phyloP scores from a whole-genome alignment of 2,329 filamentous ascomycete genomes.

The Alternaria ventricosa region DNA sequence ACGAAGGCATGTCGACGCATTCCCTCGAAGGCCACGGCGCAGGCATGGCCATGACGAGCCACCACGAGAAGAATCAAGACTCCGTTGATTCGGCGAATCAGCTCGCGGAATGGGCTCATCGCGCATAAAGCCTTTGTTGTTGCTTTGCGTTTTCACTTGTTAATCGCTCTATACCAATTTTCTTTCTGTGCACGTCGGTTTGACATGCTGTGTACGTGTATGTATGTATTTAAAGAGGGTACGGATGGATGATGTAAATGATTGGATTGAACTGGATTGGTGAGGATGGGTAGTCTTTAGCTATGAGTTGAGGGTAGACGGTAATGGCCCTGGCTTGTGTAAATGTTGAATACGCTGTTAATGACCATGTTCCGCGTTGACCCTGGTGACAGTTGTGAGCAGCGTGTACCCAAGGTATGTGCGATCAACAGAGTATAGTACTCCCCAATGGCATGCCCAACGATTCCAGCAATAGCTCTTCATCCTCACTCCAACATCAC shows the following conservation, averaged over 20 bases:
- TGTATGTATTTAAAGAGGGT: background rate
- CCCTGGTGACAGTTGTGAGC: fast-evolving
- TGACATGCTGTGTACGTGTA: background rate
- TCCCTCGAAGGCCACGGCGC: constrained; percentile 38
- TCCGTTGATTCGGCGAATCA: constrained; percentile 45
- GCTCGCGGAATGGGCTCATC: constrained; percentile 46
- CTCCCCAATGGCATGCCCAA: background rate
- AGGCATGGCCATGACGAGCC: constrained; percentile 33
- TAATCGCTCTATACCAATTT: constrained; percentile 19
- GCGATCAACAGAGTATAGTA: background rate
- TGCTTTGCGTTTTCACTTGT: background rate
- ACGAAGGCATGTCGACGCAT: constrained; percentile 45
- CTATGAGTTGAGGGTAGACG: background rate
- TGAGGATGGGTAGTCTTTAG: background rate
- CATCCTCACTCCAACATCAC: background rate
- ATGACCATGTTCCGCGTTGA: background rate
- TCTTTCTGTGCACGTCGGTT: background rate
- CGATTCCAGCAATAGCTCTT: too few species aligned
- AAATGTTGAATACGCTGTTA: background rate
- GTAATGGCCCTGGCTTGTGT: background rate
- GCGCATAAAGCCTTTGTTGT: constrained; percentile 23
- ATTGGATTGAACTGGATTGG: background rate
- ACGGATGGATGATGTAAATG: background rate
- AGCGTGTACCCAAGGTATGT: fast-evolving
- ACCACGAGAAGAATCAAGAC: constrained; percentile 48